phyloP scores from a whole-genome alignment of 2,329 filamentous ascomycete genomes.

The Trichoderma breve region DNA sequence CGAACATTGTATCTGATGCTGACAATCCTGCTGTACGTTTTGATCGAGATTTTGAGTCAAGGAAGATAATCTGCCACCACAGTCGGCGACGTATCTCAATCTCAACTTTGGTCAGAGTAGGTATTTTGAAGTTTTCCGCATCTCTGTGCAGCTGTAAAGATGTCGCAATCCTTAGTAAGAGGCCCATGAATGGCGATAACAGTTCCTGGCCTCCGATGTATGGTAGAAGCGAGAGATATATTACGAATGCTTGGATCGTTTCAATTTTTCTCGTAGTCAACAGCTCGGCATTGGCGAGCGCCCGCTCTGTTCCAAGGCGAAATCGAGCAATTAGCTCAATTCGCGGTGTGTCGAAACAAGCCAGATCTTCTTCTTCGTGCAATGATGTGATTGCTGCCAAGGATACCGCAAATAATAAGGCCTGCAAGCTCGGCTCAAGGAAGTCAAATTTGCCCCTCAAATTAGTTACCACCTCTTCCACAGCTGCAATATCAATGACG shows the following conservation, averaged over 20 bases:
- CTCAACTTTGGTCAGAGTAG: not conserved
- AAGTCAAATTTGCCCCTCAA: not conserved
- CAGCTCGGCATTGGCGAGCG: not conserved
- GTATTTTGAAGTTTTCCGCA: not conserved
- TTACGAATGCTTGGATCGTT: not conserved
- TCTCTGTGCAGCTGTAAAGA: not conserved
- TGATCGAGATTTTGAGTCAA: not conserved
- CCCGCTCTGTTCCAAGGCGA: not conserved
- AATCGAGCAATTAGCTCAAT: not conserved
- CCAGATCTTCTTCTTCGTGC: not conserved
- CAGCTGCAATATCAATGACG: not conserved
- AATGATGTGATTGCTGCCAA: not conserved
- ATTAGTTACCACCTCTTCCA: not conserved
- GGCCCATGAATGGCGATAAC: not conserved
- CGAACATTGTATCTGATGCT: not conserved
- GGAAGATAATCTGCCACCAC: not conserved
- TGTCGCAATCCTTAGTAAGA: not conserved
- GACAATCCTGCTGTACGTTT: not conserved
- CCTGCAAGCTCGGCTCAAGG: not conserved
- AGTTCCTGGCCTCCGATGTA: not conserved
- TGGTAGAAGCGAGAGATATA: not conserved
- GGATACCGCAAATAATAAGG: not conserved
- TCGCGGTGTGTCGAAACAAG: not conserved
- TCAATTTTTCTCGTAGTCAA: not conserved
- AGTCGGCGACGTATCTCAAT: not conserved